Conservation (phyloP, 768 basidiomycete species). For the Chalciporus pseudorubinellus region DNA sequence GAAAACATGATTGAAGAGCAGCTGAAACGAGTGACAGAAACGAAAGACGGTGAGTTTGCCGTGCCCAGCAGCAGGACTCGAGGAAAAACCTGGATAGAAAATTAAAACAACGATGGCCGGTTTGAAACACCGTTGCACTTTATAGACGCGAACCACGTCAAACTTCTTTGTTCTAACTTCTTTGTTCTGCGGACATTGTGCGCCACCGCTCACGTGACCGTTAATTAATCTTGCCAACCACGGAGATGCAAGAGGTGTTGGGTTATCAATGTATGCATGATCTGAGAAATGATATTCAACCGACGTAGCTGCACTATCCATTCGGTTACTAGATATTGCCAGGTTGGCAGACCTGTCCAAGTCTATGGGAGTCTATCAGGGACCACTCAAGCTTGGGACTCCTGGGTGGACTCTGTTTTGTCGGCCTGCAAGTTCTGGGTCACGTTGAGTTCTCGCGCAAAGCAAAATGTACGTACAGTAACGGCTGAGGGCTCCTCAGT, state of each 20-base stretch:
- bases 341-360: not conserved
- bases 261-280: not conserved
- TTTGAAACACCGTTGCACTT: not conserved
- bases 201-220: not conserved
- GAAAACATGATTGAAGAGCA: conserved; percentile 16
- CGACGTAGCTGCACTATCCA: not conserved
- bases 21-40: conserved; percentile 4
- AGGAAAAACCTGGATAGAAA: not conserved
- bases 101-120: not conserved
- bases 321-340: not conserved
- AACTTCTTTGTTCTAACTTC: too few species aligned
- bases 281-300: not conserved
- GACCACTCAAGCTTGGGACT: conserved; percentile 8
- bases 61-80: conserved; percentile 15
- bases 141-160: not conserved
- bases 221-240: too few species aligned
- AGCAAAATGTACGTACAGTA: conserved; percentile 14
- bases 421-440: conserved; percentile 3
- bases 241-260: not conserved
- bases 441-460: conserved; percentile 1
- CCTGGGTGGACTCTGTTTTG: not conserved
- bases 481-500: conserved; percentile 5
- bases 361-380: not conserved
- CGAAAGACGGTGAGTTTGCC: conserved; percentile 12
- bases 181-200: not conserved